Base-by-base conservation (phyloP, 768 basidiomycete genomes). In the Wakefieldia striispora region DNA sequence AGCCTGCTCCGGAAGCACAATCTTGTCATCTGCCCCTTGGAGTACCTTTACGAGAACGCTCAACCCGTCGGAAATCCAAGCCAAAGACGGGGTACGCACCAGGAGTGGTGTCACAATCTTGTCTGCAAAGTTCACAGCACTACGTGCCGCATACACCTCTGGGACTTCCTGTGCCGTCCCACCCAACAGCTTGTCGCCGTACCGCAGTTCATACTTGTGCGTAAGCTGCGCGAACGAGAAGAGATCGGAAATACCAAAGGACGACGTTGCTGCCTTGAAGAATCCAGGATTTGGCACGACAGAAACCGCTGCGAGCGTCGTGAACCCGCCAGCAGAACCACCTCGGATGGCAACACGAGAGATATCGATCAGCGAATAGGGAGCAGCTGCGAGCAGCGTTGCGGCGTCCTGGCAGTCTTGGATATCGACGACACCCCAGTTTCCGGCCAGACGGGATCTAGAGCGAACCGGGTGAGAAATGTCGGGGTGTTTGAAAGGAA, bases 381-480 rank as follows among this genome's bases (percentile, higher is more conserved):
- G 74, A 1, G 65, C 54, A 4, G 61, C 49, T 13, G 80, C 72
- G 33, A 90, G 74, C 29, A 72, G 65, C 57, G 65, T 68, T 0
- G 81, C 78, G 3, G 86, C 80, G n/a, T 68, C 65, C 33, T 55
- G 79, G 50, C 79, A 80, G 60, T 93, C 91, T 17, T 76, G 68
- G 1, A 86, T 76, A 56, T 93, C 91, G 8, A 83, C 77, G 13
- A 89, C 56, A 4, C 89, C 91, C 91, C 91, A 93, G 12, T 79
- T 69, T 6, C 73, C 76, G 34, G 72, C 71, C 3, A 92, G 79
- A 14, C 84, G 45, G 76, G 75, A 49, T 43, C 65, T 66, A 71
- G 71, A 33, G 14, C 11, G 31, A 40, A 26, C 21, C 16, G n/a
- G 12, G 26, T 59, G 4, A 37, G 36, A 50, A 40, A 40, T 1